Evolutionary conservation across 2,329 filamentous ascomycete species (phyloP), one percentile per base, ranked within the genome.

Genomic region (Beauveria caledonica): DNA sequence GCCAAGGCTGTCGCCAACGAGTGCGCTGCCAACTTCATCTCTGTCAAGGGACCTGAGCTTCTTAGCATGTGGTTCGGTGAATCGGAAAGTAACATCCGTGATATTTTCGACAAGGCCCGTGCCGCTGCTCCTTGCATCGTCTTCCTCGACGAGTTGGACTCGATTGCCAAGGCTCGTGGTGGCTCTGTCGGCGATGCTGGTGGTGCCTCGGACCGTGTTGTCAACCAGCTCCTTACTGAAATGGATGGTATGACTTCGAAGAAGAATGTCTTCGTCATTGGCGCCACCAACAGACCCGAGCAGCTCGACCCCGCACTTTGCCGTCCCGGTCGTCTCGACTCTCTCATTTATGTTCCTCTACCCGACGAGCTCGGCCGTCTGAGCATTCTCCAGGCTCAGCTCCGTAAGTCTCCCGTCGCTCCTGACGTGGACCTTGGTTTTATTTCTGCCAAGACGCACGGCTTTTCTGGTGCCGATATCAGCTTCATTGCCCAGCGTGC

Each of bases 61-160:
- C 86, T 99, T 69, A 97, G 92, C 76, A 99, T 99, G 94, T 99
- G 94, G 94, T 99, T 99, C 73, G 94, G 94, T 87, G 94, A 99
- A 80, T 99, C 94, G 59, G 95, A 99, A 80, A 96, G 91, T 86
- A 99, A 99, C 80, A 97, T 99, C 66, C 90, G 94, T 73, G 94
- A 99, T 75, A 99, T 99, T 70, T 99, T 99, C 76, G 94, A 99
- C 86, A 99, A 97, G 86, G 94, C 94, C 66, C 91, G 94, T 73
- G 95, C 94, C 64, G 94, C 95, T 63, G 94, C 94, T 69, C 94
- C 94, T 78, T 99, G 95, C 70, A 90, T 99, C 64, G 94, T 99
- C 69, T 99, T 99, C 88, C 84, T 99, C 66, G 94, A 99, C 69
- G 94, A 99, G 81, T 78, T 99, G 77, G 94, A 99, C 72, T 99